phyloP scores from a whole-genome alignment of 306 rosid genomes.

The Cicer arietinum region DNA sequence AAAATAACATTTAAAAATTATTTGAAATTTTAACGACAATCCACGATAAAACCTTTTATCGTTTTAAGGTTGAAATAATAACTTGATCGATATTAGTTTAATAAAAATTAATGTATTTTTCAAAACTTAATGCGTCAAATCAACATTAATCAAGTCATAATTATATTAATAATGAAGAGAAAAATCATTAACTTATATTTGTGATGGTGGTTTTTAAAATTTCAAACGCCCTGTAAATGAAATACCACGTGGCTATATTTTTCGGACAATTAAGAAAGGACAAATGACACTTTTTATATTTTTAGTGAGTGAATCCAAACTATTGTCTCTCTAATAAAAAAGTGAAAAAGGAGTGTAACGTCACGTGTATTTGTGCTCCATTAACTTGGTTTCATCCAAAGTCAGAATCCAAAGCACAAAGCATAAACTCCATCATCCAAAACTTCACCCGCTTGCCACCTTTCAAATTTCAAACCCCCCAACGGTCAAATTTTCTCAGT shows the following conservation, averaged over 20 bases:
- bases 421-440: constrained; percentile 34
- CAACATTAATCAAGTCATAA: too few species aligned
- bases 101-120: too few species aligned
- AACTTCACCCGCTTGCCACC: constrained; percentile 49
- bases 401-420: constrained; percentile 43
- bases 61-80: too few species aligned
- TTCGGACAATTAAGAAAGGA: neutral
- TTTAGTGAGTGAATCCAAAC: neutral
- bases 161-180: too few species aligned
- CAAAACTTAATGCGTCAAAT: too few species aligned
- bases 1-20: too few species aligned
- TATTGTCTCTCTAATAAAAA: neutral
- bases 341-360: neutral
- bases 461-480: constrained; percentile 62
- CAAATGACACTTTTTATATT: neutral
- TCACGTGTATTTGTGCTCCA: constrained; percentile 28
- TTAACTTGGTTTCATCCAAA: constrained; percentile 33
- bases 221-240: too few species aligned
- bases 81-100: too few species aligned
- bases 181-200: too few species aligned
- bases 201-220: too few species aligned
- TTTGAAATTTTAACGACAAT: too few species aligned
- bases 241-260: too few species aligned
- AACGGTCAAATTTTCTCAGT: constrained; percentile 57
- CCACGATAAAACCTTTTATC: rapidly evolving